Percentiles rank a stretch among this genome's conserved stretches.
phyloP scores from a whole-genome alignment of 306 rosid species.

The Ziziphus jujuba region DNA sequence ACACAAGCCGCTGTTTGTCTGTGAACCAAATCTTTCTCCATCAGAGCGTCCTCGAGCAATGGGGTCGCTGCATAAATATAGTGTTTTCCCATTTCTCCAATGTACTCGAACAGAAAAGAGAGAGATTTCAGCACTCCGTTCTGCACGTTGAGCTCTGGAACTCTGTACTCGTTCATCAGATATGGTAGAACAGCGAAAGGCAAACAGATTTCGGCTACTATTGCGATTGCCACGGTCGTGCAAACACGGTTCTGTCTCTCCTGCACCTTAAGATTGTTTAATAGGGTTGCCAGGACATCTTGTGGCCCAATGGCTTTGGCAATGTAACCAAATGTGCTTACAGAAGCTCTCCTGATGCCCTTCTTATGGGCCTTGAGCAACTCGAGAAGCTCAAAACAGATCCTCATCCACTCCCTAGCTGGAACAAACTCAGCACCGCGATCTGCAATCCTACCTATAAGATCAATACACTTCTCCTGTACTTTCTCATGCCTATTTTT shows the following conservation, averaged over 20 bases:
- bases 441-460: slow-evolving; percentile 94
- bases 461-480: slow-evolving; percentile 95
- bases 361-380: slow-evolving; percentile 98
- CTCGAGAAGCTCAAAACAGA: slow-evolving; percentile 96
- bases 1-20: slow-evolving; percentile 98
- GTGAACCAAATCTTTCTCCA: slow-evolving; percentile 95
- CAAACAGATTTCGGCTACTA: slow-evolving; percentile 94
- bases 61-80: slow-evolving; percentile 96
- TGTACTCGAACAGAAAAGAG: slow-evolving; percentile 91
- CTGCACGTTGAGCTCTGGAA: slow-evolving; percentile 94
- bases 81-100: slow-evolving; percentile 98
- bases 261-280: slow-evolving; percentile 90
- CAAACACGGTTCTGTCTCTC: slow-evolving; percentile 97
- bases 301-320: slow-evolving; percentile 98
- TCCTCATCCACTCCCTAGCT: slow-evolving; percentile 98
- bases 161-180: slow-evolving; percentile 92
- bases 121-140: slow-evolving; percentile 92
- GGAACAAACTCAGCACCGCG: slow-evolving; percentile 99
- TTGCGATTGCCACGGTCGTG: slow-evolving; percentile 93
- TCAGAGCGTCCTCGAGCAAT: slow-evolving; percentile 90
- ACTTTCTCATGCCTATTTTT: slow-evolving; percentile 97
- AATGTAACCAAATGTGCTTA: slow-evolving; percentile 86
- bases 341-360: slow-evolving; percentile 90
- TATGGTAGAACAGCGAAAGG: slow-evolving; percentile 93
- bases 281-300: slow-evolving; percentile 79